Conservation (phyloP, 257 asterid genomes). For the Cordia subcordata region DNA sequence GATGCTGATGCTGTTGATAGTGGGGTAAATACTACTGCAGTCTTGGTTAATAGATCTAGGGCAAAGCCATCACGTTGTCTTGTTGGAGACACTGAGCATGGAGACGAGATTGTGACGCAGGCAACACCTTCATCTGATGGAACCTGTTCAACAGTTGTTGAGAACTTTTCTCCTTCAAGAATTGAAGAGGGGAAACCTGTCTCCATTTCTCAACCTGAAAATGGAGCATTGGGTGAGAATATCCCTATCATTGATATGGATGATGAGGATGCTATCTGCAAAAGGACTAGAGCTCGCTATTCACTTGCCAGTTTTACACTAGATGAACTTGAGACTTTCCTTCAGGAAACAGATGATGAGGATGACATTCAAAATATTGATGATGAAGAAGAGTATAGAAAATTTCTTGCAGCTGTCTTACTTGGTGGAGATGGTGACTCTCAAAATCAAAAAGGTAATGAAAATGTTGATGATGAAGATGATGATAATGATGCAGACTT, state of each 20-base stretch:
- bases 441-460: constrained; percentile 46
- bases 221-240: constrained; percentile 29
- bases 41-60: constrained; percentile 16
- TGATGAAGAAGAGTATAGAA: constrained; percentile 85
- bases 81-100: constrained; percentile 42
- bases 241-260: constrained; percentile 41
- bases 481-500: constrained; percentile 99
- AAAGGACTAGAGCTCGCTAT: constrained; percentile 97
- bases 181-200: constrained; percentile 21
- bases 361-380: constrained; percentile 89
- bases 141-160: constrained; percentile 19
- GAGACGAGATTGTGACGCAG: constrained; percentile 53
- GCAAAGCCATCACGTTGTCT: constrained; percentile 22
- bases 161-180: constrained; percentile 10
- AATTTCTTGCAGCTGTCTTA: constrained; percentile 87
- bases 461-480: constrained; percentile 82
- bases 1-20: constrained; percentile 62
- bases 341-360: constrained; percentile 97
- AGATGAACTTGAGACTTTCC: constrained; percentile 94
- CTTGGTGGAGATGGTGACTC: constrained; percentile 60
- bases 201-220: constrained; percentile 30
- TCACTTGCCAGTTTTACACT: constrained; percentile 91
- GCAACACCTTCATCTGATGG: constrained; percentile 30
- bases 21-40: constrained; percentile 28
- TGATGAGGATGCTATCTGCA: constrained; percentile 77